These are phyloP conservation scores for Emergomyces pasteurianus DNA, from an alignment of 2,329 filamentous ascomycete genomes.

Conservation along the genomic window DNA sequence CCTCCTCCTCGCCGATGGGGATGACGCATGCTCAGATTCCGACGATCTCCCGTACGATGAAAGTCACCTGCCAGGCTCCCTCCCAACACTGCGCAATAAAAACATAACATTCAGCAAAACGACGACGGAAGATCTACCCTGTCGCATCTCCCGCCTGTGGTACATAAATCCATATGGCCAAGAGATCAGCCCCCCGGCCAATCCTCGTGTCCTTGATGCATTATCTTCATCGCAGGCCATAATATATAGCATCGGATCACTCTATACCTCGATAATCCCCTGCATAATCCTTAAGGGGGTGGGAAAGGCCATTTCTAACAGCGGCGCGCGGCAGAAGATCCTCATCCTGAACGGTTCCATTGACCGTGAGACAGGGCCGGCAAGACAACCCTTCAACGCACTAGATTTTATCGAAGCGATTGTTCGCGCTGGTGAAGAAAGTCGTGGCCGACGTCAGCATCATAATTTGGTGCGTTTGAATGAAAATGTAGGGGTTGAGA, in stretches of 20 bases:
- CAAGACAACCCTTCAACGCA: slow-evolving; percentile 52
- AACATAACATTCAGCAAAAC: slow-evolving; percentile 74
- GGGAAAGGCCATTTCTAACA: slow-evolving; percentile 49
- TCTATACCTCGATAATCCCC: slow-evolving; percentile 83
- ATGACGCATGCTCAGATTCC: slow-evolving; percentile 19
- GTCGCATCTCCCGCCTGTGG: slow-evolving; percentile 73
- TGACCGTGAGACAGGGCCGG: slow-evolving; percentile 78
- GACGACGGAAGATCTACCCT: slow-evolving; percentile 66
- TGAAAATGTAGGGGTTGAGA: not conserved
- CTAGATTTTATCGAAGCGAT: slow-evolving; percentile 75
- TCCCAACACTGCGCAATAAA: slow-evolving; percentile 66
- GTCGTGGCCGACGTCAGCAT: slow-evolving; percentile 38
- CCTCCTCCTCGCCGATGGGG: slow-evolving; percentile 22
- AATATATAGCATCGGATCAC: slow-evolving; percentile 84
- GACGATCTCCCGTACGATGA: slow-evolving; percentile 27
- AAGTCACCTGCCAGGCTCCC: slow-evolving; percentile 46
- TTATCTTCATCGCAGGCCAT: slow-evolving; percentile 54
- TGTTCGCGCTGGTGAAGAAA: slow-evolving; percentile 59
- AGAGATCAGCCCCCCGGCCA: slow-evolving; percentile 75
- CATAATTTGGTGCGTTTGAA: not conserved
- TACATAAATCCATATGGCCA: slow-evolving; percentile 99
- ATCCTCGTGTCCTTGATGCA: slow-evolving; percentile 64
- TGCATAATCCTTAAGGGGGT: slow-evolving; percentile 68
- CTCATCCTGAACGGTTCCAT: slow-evolving; percentile 72
- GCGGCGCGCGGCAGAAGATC: slow-evolving; percentile 53